Base-by-base conservation (phyloP, 2,329 filamentous ascomycete genomes). In the Fusarium vanettenii region DNA sequence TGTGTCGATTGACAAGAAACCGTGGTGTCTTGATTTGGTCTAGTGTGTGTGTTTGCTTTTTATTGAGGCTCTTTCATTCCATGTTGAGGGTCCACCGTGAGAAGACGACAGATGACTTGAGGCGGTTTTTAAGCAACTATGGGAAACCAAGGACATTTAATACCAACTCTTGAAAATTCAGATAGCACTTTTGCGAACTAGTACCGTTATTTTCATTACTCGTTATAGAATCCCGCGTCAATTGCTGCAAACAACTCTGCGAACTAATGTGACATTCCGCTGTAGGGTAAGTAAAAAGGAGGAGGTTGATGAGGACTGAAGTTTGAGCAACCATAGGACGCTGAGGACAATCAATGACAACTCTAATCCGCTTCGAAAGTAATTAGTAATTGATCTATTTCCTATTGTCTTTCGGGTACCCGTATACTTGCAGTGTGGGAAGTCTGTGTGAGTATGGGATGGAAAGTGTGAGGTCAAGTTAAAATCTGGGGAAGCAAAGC, bases 1-100 rank as follows among this genome's bases (percentile, higher is more conserved):
- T 48, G 57, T 55, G 63, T 48, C 6, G 62, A 45, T 48, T 45
- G 63, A 60, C 20, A 48, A 64, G 48, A 59, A 41, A 41, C 25
- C 20, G 52, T 66, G 50, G 33, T 41, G 29, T 59, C 33, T 39
- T 27, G 35, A 27, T n/a, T 18, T 11, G 35, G 56, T 41, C 16
- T 56, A 27, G 16, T 25, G 16, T 18, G 22, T 59, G 35, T 29
- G 22, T 39, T 27, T 59, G 35, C 35, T 41, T 55, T 55, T 14
- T 52, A 10, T 29, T 20, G 48, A 29, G 48, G 48, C 48, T 55
- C 48, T 31, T 31, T 14, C 1, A 7, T 33, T 18, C 27, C 27
- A 20, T 16, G 48, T 29, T n/a, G 6, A 3, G 11, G 27, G 4
- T 7, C 27, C 48, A 55, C 48, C 7, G 48, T 14, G 48, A 55